These are phyloP conservation scores for Stachybotrys chartarum DNA, from an alignment of 2,329 filamentous ascomycete genomes.

Conservation along the genomic window DNA sequence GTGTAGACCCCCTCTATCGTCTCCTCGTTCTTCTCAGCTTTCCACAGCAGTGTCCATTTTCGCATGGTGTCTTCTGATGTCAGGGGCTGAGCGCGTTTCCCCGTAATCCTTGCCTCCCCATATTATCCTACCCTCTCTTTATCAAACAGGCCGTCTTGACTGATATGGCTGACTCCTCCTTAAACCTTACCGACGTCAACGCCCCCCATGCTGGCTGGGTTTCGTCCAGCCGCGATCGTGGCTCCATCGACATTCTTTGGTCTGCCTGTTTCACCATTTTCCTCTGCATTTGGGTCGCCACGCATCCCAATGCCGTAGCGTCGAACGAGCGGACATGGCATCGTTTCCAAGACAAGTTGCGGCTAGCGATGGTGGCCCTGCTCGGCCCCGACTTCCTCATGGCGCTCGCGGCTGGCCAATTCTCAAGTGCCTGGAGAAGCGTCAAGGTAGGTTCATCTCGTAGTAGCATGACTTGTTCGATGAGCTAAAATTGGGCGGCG, in stretches of 20 bases:
- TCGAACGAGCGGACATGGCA: constrained; percentile 20
- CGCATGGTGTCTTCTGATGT: no score
- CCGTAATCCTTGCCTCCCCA: no score
- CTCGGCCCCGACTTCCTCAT: constrained; percentile 30
- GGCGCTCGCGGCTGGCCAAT: constrained; percentile 25
- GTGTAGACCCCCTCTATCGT: no score
- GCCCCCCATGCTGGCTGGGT: constrained; percentile 1
- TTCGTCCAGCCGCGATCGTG: constrained; percentile 22
- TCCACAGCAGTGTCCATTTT: no score
- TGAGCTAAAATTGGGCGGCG: no score
- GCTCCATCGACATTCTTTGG: constrained; percentile 31
- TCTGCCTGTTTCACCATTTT: constrained; percentile 30
- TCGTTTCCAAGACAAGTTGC: constrained; percentile 20
- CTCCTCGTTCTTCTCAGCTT: no score
- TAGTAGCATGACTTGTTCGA: no score
- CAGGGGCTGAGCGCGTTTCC: no score
- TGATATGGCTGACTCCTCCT: no score
- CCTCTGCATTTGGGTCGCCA: constrained; percentile 31
- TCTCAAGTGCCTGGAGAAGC: constrained; percentile 22
- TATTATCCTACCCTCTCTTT: no score
- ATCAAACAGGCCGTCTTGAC: no score
- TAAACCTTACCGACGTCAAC: background rate
- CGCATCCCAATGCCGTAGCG: constrained; percentile 29
- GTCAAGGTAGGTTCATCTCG: constrained; percentile 19
- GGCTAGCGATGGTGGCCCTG: constrained; percentile 24